Base-by-base conservation (phyloP, 257 asterid genomes). In the Cinchona pubescens region DNA sequence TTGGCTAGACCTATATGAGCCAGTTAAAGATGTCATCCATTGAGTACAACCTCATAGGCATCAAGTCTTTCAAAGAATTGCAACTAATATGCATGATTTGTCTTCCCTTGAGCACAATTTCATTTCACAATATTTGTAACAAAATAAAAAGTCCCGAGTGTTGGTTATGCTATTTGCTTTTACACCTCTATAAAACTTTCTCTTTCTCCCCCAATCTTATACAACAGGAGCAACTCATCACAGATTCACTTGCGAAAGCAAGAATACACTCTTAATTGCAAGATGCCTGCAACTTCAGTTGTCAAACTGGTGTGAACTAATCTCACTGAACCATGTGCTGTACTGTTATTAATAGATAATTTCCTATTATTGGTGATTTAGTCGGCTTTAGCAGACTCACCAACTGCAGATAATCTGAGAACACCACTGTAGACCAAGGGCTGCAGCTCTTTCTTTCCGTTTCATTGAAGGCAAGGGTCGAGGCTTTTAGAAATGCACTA, bases 361-460 rank as follows among this genome's bases (percentile, higher is more conserved):
- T 23, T 16, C 48, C 58, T 10, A 53, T 70, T 53, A 3, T 73
- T 46, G 53, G 61, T 37, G 43, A 27, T 46, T 68, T 79, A 76
- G 19, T 74, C 78, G 25, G 82, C 81, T 80, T 70, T 75, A 23
- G 69, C 49, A 11, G 79, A 74, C 79, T 75, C 86, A 23, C 71
- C 74, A 49, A 61, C 82, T 42, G 68, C 70, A 67, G 95, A 80
- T 62, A 90, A 74, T 67, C 49, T 84, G 68, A 92, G 87, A 59
- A 82, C 78, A 2, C 96, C 99, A 25, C 79, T 83, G 51, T 87
- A 81, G 61, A 91, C 71, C 78, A 94, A 84, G 45, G 96, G 92
- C 80, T 84, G 87, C 86, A 91, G 66, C 85, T 94, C 98, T 71
- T 86, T 74, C 76, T 82, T 85, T 93, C 92, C 73, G 85, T 74